phyloP scores from a whole-genome alignment of 2,329 filamentous ascomycete genomes.

The Leptoxyphium fumago region DNA sequence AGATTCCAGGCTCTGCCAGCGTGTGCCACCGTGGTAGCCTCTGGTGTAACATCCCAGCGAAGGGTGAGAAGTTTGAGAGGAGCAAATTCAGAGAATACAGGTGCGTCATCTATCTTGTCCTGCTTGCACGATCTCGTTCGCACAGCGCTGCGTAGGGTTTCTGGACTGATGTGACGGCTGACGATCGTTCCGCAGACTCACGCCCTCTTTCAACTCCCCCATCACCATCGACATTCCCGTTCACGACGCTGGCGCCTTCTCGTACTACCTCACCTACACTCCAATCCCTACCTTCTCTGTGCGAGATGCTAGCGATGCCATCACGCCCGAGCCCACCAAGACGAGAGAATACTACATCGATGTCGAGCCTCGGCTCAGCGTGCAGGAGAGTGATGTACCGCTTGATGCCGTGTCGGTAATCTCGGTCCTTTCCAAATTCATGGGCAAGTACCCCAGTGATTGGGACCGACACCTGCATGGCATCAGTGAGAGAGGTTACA shows the following conservation, averaged over 20 bases:
- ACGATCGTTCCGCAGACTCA: slow-evolving; percentile 43
- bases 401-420: slow-evolving; percentile 81
- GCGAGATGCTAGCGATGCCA: slow-evolving; percentile 29
- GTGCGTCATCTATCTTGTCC: slow-evolving; percentile 38
- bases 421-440: slow-evolving; percentile 93
- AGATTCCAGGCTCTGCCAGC: slow-evolving; percentile 86
- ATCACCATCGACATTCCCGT: slow-evolving; percentile 85
- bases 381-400: slow-evolving; percentile 62
- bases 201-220: slow-evolving; percentile 82
- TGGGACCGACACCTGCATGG: slow-evolving; percentile 83
- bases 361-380: slow-evolving; percentile 65
- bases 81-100: slow-evolving; percentile 75
- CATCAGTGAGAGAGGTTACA: slow-evolving; percentile 85
- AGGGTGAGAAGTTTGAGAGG: slow-evolving; percentile 61
- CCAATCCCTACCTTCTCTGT: slow-evolving; percentile 63
- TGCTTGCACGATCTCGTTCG: background rate
- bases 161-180: background rate
- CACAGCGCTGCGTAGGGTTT: background rate
- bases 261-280: slow-evolving; percentile 86
- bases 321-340: slow-evolving; percentile 33
- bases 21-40: slow-evolving; percentile 89
- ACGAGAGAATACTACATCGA: slow-evolving; percentile 84
- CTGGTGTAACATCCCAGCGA: slow-evolving; percentile 87
- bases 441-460: slow-evolving; percentile 79
- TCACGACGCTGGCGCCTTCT: slow-evolving; percentile 69